Evolutionary conservation across 2,329 filamentous ascomycete species (phyloP).

Genomic region (Colletotrichum simmondsii): DNA sequence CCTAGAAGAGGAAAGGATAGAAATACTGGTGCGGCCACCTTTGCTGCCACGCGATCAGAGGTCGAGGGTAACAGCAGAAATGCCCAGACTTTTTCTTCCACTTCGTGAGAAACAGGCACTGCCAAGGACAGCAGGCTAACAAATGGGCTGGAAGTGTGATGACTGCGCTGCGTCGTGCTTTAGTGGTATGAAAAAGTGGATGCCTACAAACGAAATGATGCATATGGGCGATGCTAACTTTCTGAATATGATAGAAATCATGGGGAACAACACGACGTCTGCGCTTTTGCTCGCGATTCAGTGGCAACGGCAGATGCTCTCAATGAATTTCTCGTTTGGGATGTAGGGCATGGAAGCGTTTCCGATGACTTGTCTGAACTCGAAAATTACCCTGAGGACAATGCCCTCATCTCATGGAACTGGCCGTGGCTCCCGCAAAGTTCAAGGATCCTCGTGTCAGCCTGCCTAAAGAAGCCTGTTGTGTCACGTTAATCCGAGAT

Average conservation of each 20-base stretch:
- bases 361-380: not conserved
- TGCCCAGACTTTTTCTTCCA: not conserved
- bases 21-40: not conserved
- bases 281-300: not conserved
- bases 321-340: not conserved
- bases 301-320: not conserved
- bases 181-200: not conserved
- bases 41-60: not conserved
- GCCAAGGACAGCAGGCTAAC: not conserved
- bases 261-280: not conserved
- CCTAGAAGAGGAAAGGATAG: constrained; percentile 5
- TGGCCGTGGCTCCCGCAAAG: too few species aligned
- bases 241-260: not conserved
- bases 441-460: not conserved
- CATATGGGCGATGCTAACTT: not conserved
- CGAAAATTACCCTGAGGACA: too few species aligned
- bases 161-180: not conserved
- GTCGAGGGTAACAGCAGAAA: not conserved
- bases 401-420: not conserved
- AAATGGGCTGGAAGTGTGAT: not conserved
- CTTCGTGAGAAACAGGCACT: not conserved
- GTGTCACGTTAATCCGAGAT: not conserved
- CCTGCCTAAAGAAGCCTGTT: not conserved
- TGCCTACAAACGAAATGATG: not conserved
- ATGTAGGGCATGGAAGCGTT: not conserved